Base-by-base conservation (phyloP, 805 yeast genomes). In the Wickerhamomyces kurtzmanii region DNA sequence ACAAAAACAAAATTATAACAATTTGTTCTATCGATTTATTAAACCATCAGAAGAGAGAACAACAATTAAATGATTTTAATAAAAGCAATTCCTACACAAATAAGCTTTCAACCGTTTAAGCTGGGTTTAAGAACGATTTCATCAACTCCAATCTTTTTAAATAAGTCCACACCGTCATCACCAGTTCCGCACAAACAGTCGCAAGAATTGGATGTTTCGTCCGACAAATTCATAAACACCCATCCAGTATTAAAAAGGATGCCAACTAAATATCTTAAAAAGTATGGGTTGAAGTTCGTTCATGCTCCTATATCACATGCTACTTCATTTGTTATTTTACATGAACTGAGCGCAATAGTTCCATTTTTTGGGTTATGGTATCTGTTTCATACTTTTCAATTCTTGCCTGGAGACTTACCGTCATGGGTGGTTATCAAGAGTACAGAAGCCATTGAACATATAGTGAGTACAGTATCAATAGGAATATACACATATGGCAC, bases 321-420 rank as follows among this genome's bases (percentile, higher is more conserved):
- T 9, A 62, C 79, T 1, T 61, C 86, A 3, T 82, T 82, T 40
- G 38, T 81, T 5, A 46, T 81, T 4, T 57, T 82, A 10, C 94
- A 82, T 44, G 94, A 82, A 44, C 37, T 82, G 23, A 65, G 87
- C 0, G 94, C 94, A 3, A 62, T 82, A 3, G 65, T 68, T 17
- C 93, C 93, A 1, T 56, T 82, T 27, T 55, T 79, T 22, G 75
- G 74, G 0, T 39, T 80, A 3, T 79, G 89, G 86, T 79, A 71
- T 42, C 37, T 61, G 1, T 62, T 82, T 36, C 80, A 79, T 51
- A 62, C 68, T 33, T 58, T 65, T 22, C 69, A 70, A 30, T 53
- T 64, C 27, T 47, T 70, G 8, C 78, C 81, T 2, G 39, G 66
- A 7, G 75, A 68, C 30, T 41, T 72, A 17, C 80, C 84, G 0